Conservation (phyloP, 192 early-diverging fungal genomes). For the Rhizophagus clarus region DNA sequence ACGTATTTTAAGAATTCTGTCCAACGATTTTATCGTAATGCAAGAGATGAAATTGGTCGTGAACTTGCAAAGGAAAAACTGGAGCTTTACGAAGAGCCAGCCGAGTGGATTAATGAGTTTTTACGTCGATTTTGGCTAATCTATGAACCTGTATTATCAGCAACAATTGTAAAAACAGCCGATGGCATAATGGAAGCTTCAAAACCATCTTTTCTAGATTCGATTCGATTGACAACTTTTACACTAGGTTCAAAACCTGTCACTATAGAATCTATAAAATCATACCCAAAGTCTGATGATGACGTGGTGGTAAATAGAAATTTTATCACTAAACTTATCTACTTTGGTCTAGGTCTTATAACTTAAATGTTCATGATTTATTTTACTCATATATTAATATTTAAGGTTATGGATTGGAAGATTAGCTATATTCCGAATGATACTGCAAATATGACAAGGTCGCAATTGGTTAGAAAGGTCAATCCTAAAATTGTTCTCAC, state of each 20-base stretch:
- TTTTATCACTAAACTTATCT: constrained; percentile 13
- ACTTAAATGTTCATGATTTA: neutral
- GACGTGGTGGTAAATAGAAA: constrained; percentile 61
- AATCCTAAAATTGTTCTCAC: constrained; percentile 89
- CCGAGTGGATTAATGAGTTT: constrained; percentile 93
- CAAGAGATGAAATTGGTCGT: constrained; percentile 69
- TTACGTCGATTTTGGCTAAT: constrained; percentile 85
- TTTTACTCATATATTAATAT: neutral
- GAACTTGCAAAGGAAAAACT: constrained; percentile 58
- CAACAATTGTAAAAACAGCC: constrained; percentile 68
- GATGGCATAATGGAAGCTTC: constrained; percentile 74
- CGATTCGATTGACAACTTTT: constrained; percentile 70
- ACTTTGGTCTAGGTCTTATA: no score
- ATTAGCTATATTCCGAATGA: constrained; percentile 85
- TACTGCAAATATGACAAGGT: constrained; percentile 67
- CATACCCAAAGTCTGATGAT: constrained; percentile 72
- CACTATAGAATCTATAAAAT: constrained; percentile 69
- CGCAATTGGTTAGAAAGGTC: constrained; percentile 67
- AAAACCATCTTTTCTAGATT: constrained; percentile 82
- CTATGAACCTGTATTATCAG: constrained; percentile 84
- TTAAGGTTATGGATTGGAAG: constrained; percentile 89
- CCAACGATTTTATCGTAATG: constrained; percentile 65
- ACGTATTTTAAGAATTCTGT: constrained; percentile 78
- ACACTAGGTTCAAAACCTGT: constrained; percentile 80
- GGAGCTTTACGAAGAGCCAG: constrained; percentile 60